Evolutionary conservation across 2,329 filamentous ascomycete genomes (phyloP).

Genomic region (Colletotrichum sp.): DNA sequence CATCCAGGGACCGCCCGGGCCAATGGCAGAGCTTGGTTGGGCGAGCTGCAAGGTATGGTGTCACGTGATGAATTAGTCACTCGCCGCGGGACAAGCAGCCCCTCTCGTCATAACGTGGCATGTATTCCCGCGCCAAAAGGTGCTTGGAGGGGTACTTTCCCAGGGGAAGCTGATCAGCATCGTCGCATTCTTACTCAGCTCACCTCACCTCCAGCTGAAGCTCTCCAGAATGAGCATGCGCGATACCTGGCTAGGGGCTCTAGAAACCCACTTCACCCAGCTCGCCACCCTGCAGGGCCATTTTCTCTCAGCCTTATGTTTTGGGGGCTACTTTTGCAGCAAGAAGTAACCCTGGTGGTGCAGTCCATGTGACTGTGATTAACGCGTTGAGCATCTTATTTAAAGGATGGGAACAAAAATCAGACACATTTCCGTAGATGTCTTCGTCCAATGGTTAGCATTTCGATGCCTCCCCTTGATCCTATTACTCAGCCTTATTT

Average conservation of each 20-base stretch:
- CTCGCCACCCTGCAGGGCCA: neutral
- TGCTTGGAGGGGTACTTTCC: slow-evolving; percentile 1
- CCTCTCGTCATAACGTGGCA: neutral
- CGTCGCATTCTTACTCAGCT: neutral
- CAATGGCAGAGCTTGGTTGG: slow-evolving; percentile 4
- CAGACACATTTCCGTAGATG: neutral
- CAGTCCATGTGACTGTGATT: neutral
- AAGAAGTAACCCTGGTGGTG: neutral
- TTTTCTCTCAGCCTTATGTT: neutral
- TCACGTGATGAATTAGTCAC: slow-evolving; percentile 12
- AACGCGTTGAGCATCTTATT: neutral
- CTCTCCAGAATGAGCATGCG: neutral
- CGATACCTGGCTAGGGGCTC: neutral
- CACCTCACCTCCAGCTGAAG: neutral
- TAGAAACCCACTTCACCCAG: neutral
- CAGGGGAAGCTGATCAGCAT: neutral
- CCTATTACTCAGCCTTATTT: neutral
- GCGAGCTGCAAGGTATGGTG: neutral
- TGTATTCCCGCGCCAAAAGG: neutral
- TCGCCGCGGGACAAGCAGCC: neutral
- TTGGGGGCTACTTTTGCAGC: neutral
- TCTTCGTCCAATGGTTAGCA: neutral
- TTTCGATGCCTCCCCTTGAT: neutral
- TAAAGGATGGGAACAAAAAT: neutral
- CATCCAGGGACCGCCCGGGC: neutral